Percentiles rank a stretch among this genome's conserved stretches.
These are phyloP conservation scores for Zymoseptoria crescenta DNA, from an alignment of 2,329 filamentous ascomycete species.

Conservation along the genomic window DNA sequence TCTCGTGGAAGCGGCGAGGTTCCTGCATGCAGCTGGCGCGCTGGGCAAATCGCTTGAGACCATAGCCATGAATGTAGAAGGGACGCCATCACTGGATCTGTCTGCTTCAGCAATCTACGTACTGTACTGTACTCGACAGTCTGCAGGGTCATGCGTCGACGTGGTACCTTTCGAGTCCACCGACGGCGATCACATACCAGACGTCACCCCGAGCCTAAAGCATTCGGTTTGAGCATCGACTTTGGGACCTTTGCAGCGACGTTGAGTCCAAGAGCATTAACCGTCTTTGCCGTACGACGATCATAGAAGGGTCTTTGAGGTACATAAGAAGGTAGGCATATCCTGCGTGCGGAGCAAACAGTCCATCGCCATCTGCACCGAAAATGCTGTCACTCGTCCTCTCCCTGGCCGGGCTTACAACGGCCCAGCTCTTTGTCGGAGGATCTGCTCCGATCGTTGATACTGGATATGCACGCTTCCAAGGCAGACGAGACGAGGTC, in stretches of 20 bases:
- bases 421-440: neutral
- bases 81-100: neutral
- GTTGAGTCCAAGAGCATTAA: neutral
- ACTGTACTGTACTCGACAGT: no score
- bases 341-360: neutral
- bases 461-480: slow-evolving; percentile 2
- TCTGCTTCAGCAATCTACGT: neutral
- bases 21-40: neutral
- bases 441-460: slow-evolving; percentile 4
- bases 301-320: neutral
- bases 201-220: neutral
- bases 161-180: neutral
- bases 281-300: neutral
- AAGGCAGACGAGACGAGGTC: slow-evolving; percentile 5
- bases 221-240: neutral
- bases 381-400: neutral
- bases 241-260: neutral
- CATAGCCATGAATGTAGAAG: neutral
- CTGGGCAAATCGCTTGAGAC: no score
- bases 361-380: neutral
- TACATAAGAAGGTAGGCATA: neutral
- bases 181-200: neutral
- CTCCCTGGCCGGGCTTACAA: neutral
- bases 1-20: neutral
- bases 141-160: neutral